phyloP scores from a whole-genome alignment of 345 rosid species.

The Corymbia maculata region DNA sequence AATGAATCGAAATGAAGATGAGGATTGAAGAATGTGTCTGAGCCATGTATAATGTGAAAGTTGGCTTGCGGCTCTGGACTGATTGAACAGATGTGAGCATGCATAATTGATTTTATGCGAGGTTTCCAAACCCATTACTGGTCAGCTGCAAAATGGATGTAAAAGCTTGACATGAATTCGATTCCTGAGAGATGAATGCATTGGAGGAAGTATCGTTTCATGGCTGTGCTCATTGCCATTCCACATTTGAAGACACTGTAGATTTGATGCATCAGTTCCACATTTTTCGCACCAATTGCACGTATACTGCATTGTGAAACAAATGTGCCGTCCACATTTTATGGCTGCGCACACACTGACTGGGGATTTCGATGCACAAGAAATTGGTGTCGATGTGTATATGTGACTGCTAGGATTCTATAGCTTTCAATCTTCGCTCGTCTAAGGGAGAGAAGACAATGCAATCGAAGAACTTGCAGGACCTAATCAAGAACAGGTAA shows the following conservation, averaged over 20 bases:
- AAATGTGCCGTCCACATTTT: neutral
- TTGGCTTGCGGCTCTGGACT: neutral
- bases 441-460: neutral
- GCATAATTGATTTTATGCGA: neutral
- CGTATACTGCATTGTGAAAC: neutral
- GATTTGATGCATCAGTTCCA: neutral
- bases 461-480: neutral
- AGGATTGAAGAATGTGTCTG: neutral
- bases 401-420: neutral
- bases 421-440: neutral
- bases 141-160: neutral
- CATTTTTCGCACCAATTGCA: neutral
- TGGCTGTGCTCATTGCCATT: neutral
- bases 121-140: neutral
- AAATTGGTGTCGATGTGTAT: neutral
- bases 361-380: neutral
- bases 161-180: neutral
- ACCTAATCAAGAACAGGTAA: neutral
- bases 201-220: neutral
- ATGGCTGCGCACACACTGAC: neutral
- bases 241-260: neutral
- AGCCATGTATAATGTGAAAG: neutral
- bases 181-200: neutral
- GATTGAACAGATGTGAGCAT: neutral
- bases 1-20: neutral